Percentiles rank a stretch among this genome's conserved stretches.
Evolutionary conservation across 2,329 filamentous ascomycete species (phyloP).

Genomic region (Diaporthe sp.): DNA sequence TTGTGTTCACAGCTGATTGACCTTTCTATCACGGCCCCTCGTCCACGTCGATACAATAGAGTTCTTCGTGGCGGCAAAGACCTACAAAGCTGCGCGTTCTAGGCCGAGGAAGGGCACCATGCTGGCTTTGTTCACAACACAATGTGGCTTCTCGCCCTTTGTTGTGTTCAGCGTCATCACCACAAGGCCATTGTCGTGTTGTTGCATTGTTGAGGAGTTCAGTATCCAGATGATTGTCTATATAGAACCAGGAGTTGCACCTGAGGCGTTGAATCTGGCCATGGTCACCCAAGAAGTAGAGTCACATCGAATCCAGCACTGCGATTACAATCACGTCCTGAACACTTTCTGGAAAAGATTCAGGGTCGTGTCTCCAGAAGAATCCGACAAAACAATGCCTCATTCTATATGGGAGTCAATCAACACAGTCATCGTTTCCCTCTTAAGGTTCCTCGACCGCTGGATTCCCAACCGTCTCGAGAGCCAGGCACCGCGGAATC

Average conservation of each 20-base stretch:
- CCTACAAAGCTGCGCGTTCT: background rate
- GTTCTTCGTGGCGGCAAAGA: background rate
- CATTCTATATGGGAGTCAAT: background rate
- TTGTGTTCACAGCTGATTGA: background rate
- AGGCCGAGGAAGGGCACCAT: background rate
- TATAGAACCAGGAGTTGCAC: background rate
- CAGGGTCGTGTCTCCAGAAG: background rate
- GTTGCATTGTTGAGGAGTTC: background rate
- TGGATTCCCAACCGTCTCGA: background rate
- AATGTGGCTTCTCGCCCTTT: conserved; percentile 1
- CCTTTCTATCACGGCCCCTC: background rate
- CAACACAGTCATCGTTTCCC: background rate
- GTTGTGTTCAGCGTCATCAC: background rate
- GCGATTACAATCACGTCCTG: background rate
- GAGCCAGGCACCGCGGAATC: background rate
- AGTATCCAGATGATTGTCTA: background rate
- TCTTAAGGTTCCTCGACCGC: background rate
- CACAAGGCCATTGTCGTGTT: conserved; percentile 4
- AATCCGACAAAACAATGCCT: background rate
- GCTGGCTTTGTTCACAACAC: background rate
- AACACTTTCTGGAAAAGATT: background rate
- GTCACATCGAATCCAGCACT: background rate
- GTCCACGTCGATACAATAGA: background rate
- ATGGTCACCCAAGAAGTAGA: background rate
- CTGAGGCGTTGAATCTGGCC: background rate